Base-by-base conservation (phyloP, 495 filamentous ascomycete genomes). In the Neurospora tetrasperma region DNA sequence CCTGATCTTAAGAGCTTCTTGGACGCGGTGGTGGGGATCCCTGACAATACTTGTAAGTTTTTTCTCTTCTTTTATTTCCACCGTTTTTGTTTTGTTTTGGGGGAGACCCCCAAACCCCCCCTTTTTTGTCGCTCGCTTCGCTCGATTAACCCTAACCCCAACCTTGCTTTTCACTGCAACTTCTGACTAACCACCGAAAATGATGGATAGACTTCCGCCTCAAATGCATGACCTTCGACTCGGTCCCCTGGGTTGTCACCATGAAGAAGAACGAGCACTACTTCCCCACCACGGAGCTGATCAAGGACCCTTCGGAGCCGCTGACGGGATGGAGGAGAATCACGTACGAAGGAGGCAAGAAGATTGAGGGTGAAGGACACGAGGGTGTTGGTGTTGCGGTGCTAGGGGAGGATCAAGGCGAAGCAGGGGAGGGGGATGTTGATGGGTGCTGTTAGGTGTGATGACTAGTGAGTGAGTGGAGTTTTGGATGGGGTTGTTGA, bases 251-350 rank as follows among this genome's bases (percentile, higher is more conserved):
- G 92, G 93, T 98, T 35, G 92, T 96, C 23, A 98, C 95, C 38
- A 98, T 99, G 90, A 99, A 99, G 89, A 99, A 99, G 89, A 96
- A 97, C 80, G 96, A 99, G 80, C 96, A 99, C 82, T 99, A 99
- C 79, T 97, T 97, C 87, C 93, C 93, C 12, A 95, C 92, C 73
- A 91, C 93, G 79, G 93, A 97, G 81, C 94, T 93, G 80, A 87
- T 91, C 78, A 94, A 94, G 78, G 92, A 95, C 71, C 75, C 84
- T 11, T 82, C 83, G 8, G 84, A 88, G 71, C 54, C 27, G 11
- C 82, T 84, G 0, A 87, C 86, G 48, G 92, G 91, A 41, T 95
- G 92, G 92, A 85, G 86, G 69, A 86, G 90, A 5, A 83, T 93
- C 66, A 92, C 90, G 9, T 92, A 94, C 76, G 90, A 92, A 73